Evolutionary conservation across 2,329 filamentous ascomycete species (phyloP).

Genomic region (Fusarium sp.): DNA sequence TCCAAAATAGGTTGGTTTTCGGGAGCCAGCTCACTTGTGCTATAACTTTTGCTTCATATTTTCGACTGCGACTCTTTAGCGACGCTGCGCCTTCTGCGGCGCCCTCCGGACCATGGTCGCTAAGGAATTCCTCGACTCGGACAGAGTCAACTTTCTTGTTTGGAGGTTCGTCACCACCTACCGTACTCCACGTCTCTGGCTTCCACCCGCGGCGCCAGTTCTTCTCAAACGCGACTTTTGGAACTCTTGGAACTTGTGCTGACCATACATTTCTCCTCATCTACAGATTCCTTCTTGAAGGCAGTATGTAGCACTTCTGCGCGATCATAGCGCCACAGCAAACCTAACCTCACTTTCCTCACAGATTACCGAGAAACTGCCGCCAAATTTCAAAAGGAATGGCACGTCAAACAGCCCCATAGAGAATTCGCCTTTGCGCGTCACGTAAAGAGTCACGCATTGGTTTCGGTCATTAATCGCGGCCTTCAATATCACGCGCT

Average conservation of each 20-base stretch:
- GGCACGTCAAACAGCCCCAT: conserved; percentile 71
- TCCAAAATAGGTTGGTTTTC: conserved; percentile 30
- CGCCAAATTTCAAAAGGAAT: conserved; percentile 75
- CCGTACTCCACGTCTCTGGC: conserved; percentile 41
- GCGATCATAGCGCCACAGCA: conserved; percentile 28
- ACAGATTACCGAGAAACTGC: conserved; percentile 75
- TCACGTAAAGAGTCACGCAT: conserved; percentile 72
- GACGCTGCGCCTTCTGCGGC: conserved; percentile 50
- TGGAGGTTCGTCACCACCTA: conserved; percentile 70
- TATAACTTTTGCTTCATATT: conserved; percentile 19
- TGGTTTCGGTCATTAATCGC: conserved; percentile 72
- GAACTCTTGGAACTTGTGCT: conserved; percentile 29
- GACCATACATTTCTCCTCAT: conserved; percentile 34
- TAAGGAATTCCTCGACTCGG: conserved; percentile 72
- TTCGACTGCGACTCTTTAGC: conserved; percentile 37
- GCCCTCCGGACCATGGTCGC: conserved; percentile 57
- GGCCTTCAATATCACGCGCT: conserved; percentile 70
- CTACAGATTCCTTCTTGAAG: conserved; percentile 69
- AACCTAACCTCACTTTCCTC: conserved; percentile 43
- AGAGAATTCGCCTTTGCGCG: conserved; percentile 71
- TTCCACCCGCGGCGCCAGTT: conserved; percentile 24
- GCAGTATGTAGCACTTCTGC: conserved; percentile 62
- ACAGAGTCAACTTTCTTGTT: conserved; percentile 76
- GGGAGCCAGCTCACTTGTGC: conserved; percentile 30
- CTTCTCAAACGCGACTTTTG: conserved; percentile 18